phyloP scores from a whole-genome alignment of 140 eudicot species.

The Anethum foeniculum region DNA sequence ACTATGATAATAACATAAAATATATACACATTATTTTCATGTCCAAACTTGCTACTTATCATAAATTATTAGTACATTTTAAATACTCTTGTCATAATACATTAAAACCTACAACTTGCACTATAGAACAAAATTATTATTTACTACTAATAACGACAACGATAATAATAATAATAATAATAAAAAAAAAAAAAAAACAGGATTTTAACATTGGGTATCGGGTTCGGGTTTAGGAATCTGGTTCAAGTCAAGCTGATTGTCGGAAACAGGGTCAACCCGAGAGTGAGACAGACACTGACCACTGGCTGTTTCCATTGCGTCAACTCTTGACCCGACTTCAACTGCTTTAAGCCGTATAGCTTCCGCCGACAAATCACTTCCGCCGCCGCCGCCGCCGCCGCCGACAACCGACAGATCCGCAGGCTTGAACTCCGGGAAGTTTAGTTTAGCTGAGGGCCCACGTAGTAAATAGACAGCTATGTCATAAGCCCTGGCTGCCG shows the following conservation, averaged over 20 bases:
- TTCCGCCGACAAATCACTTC: constrained; percentile 18
- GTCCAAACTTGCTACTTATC: neutral
- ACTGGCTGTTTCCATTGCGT: constrained; percentile 1
- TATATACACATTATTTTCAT: neutral
- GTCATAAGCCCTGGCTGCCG: constrained; percentile 34
- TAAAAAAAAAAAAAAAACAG: neutral
- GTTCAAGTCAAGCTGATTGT: constrained; percentile 69
- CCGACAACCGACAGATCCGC: neutral
- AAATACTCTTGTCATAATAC: neutral
- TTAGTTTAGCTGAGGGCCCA: constrained; percentile 28
- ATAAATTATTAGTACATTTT: neutral
- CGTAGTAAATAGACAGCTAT: constrained; percentile 24
- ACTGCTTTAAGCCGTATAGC: constrained; percentile 9
- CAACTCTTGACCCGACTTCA: constrained; percentile 17
- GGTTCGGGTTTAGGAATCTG: constrained; percentile 50
- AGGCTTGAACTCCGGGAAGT: constrained; percentile 24
- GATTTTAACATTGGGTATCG: constrained; percentile 24
- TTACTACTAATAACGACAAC: neutral
- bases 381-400: neutral
- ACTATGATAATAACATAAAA: too few relatives aligned
- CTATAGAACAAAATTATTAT: neutral
- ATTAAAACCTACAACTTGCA: neutral
- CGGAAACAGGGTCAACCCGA: neutral
- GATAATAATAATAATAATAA: too few relatives aligned
- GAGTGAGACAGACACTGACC: neutral